Base-by-base conservation (phyloP, 768 basidiomycete genomes). In the Tylopilus sp. region DNA sequence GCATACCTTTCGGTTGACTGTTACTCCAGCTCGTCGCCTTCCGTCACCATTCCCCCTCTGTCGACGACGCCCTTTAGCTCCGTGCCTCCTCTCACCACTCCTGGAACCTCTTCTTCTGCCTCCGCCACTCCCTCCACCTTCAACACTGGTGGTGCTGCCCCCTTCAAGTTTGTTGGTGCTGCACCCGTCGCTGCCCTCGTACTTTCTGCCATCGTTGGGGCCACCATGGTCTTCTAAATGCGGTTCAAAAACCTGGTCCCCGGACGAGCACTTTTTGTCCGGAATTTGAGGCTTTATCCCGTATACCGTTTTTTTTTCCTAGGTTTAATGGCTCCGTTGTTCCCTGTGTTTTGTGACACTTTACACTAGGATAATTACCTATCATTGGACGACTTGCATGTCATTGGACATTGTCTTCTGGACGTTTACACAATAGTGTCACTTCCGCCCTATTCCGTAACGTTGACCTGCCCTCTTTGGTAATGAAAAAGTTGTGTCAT, bases 171-270 rank as follows among this genome's bases (percentile, higher is more conserved):
- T 45, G 54, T 52, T 48, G 74, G 68, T 44, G 55, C 65, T 45
- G 74, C 70, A 40, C 68, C 71, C 13, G 44, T 68, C 25, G 72
- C 70, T 3, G 72, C 67, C 14, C 63, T 74, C 8, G 59, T 76
- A 21, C 62, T 80, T 31, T 79, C 80, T 19, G 76, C 72, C 1
- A 61, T 77, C 34, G 81, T 76, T 34, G 83, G 83, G 34, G 79
- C 71, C 22, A 78, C 65, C 14, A 60, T 76, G 53, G 70, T 78
- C 41, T 72, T 83, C 60, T 84, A 70, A 72, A 43, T 22, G 30
- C 24, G 61, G 14, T 0, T 25, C 28, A 42, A 38, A 52, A 54
- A 47, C 31, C 30, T 24, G 3, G 26, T 3, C 19, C 34, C 41
- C 40, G 21, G 50, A 29, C 42, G 16, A 45, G 25, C 36, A 19